These are phyloP conservation scores for Candida alai DNA, from an alignment of 805 yeast genomes.

Conservation along the genomic window DNA sequence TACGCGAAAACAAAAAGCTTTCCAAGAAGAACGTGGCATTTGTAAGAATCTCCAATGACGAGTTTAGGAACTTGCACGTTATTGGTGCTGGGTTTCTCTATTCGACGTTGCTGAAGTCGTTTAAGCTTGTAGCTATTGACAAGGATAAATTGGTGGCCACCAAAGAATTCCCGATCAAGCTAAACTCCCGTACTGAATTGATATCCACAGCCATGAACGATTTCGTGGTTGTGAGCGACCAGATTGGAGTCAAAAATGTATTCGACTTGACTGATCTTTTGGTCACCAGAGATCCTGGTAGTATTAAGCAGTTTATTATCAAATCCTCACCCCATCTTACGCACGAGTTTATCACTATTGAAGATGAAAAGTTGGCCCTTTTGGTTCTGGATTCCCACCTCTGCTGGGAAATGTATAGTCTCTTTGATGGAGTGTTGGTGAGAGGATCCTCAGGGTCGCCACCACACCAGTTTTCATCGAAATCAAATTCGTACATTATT, in stretches of 20 bases:
- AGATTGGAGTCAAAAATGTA: slow-evolving; percentile 8
- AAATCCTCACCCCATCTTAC: slow-evolving; percentile 2
- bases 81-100: slow-evolving; percentile 7
- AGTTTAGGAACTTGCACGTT: slow-evolving; percentile 6
- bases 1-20: slow-evolving; percentile 3
- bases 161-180: slow-evolving; percentile 1
- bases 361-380: slow-evolving; percentile 5
- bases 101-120: slow-evolving; percentile 2
- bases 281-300: slow-evolving; percentile 12
- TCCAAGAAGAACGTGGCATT: too few species aligned
- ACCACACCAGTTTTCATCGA: slow-evolving; percentile 8
- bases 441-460: neutral
- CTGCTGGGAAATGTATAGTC: slow-evolving; percentile 8
- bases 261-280: slow-evolving; percentile 22
- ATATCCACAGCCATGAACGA: slow-evolving; percentile 7
- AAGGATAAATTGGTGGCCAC: slow-evolving; percentile 1
- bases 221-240: slow-evolving; percentile 8
- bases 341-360: slow-evolving; percentile 10
- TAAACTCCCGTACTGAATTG: slow-evolving; percentile 3
- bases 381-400: slow-evolving; percentile 4
- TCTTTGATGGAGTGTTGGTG: slow-evolving; percentile 8
- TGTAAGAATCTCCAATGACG: slow-evolving; percentile 7
- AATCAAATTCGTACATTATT: slow-evolving; percentile 15
- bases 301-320: slow-evolving; percentile 15
- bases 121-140: slow-evolving; percentile 6